Conservation (phyloP, 495 filamentous ascomycete species). For the Hyphodiscus hymeniophilus region DNA sequence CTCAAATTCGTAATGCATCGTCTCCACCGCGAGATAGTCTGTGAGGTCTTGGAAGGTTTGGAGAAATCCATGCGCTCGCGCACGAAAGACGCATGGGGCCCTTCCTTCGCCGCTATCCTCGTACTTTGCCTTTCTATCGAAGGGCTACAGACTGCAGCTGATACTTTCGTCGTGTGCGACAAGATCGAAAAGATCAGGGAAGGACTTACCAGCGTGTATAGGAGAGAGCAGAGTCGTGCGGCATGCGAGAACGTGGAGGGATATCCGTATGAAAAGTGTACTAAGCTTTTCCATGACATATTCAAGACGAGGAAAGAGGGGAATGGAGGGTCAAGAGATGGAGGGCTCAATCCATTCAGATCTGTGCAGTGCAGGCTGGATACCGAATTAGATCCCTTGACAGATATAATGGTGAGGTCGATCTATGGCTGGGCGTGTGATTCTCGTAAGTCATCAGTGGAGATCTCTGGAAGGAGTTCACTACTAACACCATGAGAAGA, state of each 20-base stretch:
- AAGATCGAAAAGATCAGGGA: conserved; percentile 39
- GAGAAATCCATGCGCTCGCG: conserved; percentile 40
- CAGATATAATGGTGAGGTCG: conserved; percentile 24
- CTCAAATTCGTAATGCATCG: conserved; percentile 43
- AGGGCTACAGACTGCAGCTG: conserved; percentile 38
- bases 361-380: neutral
- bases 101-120: conserved; percentile 41
- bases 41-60: conserved; percentile 36
- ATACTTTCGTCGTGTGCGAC: conserved; percentile 39
- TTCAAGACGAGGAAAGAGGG: conserved; percentile 37
- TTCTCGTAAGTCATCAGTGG: conserved; percentile 35
- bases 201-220: conserved; percentile 23
- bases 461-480: too few species aligned
- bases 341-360: conserved; percentile 15
- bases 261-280: conserved; percentile 43
- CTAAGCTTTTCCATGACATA: conserved; percentile 44
- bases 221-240: conserved; percentile 30
- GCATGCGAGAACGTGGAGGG: conserved; percentile 39
- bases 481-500: too few species aligned
- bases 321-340: conserved; percentile 7
- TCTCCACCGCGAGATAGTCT: conserved; percentile 36
- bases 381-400: conserved; percentile 22
- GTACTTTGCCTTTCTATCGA: conserved; percentile 46
- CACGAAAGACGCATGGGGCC: conserved; percentile 39
- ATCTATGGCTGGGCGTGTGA: conserved; percentile 29